phyloP scores from a whole-genome alignment of 768 basidiomycete genomes.

The Kwoniella dejecticola region DNA sequence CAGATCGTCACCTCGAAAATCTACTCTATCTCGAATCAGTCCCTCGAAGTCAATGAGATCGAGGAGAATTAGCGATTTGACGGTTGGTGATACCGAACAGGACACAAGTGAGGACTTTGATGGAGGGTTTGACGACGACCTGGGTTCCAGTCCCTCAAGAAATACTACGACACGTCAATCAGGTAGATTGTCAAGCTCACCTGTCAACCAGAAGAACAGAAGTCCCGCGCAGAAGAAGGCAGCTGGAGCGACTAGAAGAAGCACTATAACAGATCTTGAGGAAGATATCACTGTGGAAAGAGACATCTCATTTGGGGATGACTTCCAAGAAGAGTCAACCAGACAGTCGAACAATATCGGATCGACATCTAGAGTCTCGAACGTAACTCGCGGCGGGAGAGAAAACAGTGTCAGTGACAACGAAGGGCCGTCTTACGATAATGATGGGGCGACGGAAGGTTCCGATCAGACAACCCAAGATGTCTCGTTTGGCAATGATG shows the following conservation, averaged over 20 bases:
- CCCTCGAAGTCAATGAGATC: not conserved
- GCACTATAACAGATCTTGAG: not conserved
- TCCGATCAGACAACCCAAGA: conserved; percentile 6
- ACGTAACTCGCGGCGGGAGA: not conserved
- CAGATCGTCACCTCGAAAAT: conserved; percentile 16
- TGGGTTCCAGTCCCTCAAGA: too few relatives aligned
- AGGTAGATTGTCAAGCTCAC: not conserved
- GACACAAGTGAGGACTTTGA: not conserved
- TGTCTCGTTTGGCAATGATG: not conserved
- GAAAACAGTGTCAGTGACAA: conserved; percentile 13
- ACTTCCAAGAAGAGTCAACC: not conserved
- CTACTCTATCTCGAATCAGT: conserved; percentile 7
- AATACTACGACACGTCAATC: not conserved
- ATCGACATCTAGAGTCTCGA: not conserved
- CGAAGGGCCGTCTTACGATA: conserved; percentile 5
- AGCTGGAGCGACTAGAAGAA: not conserved
- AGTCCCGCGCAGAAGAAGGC: not conserved
- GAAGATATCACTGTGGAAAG: conserved; percentile 4
- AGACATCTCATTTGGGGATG: not conserved
- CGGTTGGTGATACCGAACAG: conserved; percentile 2
- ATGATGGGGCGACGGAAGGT: not conserved
- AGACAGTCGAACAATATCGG: not conserved
- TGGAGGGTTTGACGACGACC: not conserved
- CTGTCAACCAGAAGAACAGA: conserved; percentile 2
- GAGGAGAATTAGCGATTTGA: conserved; percentile 5